Evolutionary conservation across 1,284 basidiomycete species (phyloP).

Genomic region (Thecaphora frezii): DNA sequence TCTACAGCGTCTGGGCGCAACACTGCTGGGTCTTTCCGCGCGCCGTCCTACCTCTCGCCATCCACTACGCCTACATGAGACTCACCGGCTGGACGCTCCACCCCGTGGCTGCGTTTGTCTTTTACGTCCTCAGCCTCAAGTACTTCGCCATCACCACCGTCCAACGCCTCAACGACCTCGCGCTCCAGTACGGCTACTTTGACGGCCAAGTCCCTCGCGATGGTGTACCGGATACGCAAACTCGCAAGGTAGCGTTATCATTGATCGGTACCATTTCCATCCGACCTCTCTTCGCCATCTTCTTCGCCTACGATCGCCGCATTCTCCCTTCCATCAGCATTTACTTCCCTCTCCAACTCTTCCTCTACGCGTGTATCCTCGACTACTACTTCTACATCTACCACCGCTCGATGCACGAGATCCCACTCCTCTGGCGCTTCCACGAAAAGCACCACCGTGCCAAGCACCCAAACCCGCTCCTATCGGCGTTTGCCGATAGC

Average conservation of each 20-base stretch:
- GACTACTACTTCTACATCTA: constrained; percentile 55
- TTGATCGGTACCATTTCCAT: constrained; percentile 29
- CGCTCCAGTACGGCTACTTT: constrained; percentile 40
- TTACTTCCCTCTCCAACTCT: constrained; percentile 41
- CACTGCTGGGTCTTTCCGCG: constrained; percentile 38
- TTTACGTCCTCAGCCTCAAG: constrained; percentile 32
- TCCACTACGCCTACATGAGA: constrained; percentile 36
- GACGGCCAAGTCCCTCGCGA: constrained; percentile 37
- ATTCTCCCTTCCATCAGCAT: constrained; percentile 20
- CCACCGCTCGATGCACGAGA: constrained; percentile 51
- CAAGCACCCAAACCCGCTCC: constrained; percentile 45
- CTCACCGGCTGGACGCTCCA: constrained; percentile 37
- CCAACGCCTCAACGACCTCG: constrained; percentile 17
- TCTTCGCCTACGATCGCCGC: constrained; percentile 38
- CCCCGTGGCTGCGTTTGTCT: constrained; percentile 24
- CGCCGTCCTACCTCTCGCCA: constrained; percentile 24
- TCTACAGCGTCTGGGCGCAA: constrained; percentile 31
- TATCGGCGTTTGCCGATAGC: constrained; percentile 41
- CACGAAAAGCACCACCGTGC: constrained; percentile 41
- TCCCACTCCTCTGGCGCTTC: constrained; percentile 34
- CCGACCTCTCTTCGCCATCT: constrained; percentile 32
- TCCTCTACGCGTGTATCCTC: constrained; percentile 27
- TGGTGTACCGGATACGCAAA: constrained; percentile 31
- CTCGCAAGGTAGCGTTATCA: constrained; percentile 24
- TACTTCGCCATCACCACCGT: constrained; percentile 23